Evolutionary conservation across 371 early-diverging fungal genomes (phyloP).

Genomic region (Mucor irregularis): DNA sequence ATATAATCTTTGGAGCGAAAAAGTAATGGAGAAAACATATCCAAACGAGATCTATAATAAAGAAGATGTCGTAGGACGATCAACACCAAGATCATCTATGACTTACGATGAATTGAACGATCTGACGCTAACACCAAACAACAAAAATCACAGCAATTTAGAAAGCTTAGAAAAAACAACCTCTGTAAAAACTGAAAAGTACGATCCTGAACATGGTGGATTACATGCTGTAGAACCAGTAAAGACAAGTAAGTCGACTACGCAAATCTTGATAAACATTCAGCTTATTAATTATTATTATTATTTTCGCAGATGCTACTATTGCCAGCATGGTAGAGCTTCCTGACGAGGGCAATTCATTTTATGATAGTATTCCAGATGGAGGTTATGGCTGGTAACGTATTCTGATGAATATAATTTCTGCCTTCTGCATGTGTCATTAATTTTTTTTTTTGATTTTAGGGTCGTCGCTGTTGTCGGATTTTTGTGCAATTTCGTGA

Average conservation of each 20-base stretch:
- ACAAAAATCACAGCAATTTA: neutral
- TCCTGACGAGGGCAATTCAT: conserved; percentile 11
- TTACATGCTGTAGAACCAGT: conserved; percentile 3
- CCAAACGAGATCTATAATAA: neutral
- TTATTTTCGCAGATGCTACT: conserved; percentile 15
- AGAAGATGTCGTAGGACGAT: neutral
- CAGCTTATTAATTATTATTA: neutral
- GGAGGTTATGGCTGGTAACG: conserved; percentile 46
- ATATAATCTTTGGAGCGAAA: too few relatives aligned
- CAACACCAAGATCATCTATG: neutral
- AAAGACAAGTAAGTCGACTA: conserved; percentile 9
- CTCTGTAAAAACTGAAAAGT: conserved; percentile 20
- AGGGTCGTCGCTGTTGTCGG: conserved; percentile 41
- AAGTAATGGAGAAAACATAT: neutral
- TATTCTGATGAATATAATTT: neutral
- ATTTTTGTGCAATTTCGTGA: conserved; percentile 36
- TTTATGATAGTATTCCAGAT: conserved; percentile 32
- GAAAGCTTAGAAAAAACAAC: conserved; percentile 7
- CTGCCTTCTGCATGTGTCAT: too few relatives aligned
- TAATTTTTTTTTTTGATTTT: neutral
- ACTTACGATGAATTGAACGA: conserved; percentile 17
- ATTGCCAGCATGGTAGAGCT: conserved; percentile 36
- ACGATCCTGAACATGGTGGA: conserved; percentile 15
- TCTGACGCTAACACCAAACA: conserved; percentile 15
- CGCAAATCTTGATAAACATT: neutral